Evolutionary conservation across 2,329 filamentous ascomycete genomes (phyloP).

Genomic region (Apiospora malaysiana): DNA sequence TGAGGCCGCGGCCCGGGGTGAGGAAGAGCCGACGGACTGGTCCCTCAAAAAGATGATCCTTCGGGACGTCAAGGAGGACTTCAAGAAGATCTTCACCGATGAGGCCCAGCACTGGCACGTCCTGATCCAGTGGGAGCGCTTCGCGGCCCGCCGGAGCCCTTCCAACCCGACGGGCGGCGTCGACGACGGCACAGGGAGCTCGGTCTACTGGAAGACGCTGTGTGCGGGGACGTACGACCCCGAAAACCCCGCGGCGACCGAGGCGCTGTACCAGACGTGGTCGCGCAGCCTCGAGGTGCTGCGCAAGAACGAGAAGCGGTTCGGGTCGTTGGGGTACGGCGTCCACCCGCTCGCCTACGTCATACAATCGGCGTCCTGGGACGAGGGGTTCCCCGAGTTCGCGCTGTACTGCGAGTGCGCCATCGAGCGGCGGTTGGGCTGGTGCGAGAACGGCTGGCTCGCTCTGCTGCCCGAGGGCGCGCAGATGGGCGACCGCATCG

Average conservation of each 20-base stretch:
- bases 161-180: not conserved
- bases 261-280: not conserved
- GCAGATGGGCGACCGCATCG: slow-evolving; percentile 5
- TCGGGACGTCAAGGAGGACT: not conserved
- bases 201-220: slow-evolving; percentile 21
- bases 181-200: not conserved
- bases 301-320: not conserved
- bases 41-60: not conserved
- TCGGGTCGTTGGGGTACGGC: not conserved
- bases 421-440: slow-evolving; percentile 20
- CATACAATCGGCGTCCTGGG: not conserved
- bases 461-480: slow-evolving; percentile 19
- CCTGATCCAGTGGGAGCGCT: slow-evolving; percentile 6
- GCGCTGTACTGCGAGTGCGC: slow-evolving; percentile 17
- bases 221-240: slow-evolving; percentile 5
- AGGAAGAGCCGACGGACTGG: not conserved
- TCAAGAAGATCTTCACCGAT: not conserved
- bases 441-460: slow-evolving; percentile 21
- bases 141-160: not conserved
- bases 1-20: not conserved
- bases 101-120: not conserved
- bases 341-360: not conserved
- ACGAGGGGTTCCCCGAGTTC: slow-evolving; percentile 1
- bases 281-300: slow-evolving; percentile 15
- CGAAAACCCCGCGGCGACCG: not conserved